Conservation (phyloP, 1,284 basidiomycete species). For the Wallemia mellicola region DNA sequence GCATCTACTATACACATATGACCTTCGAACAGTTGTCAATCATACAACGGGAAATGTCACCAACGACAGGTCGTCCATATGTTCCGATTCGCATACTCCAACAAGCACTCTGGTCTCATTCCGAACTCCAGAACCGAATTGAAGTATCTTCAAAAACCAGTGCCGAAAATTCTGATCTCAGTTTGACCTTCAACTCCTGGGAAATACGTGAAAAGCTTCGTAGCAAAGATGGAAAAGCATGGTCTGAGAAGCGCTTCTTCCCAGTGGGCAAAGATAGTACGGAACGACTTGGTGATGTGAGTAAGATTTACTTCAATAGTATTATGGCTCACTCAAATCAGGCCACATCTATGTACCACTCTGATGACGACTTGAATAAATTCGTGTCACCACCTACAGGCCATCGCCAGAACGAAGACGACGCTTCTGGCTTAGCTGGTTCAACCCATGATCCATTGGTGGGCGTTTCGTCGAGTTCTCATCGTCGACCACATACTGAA, state of each 20-base stretch:
- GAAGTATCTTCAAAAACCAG: neutral
- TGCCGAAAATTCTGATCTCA: neutral
- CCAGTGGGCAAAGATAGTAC: neutral
- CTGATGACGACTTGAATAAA: neutral
- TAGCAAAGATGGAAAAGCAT: neutral
- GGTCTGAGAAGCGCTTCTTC: neutral
- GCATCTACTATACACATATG: neutral
- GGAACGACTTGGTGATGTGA: neutral
- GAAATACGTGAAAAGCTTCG: neutral
- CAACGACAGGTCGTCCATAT: neutral
- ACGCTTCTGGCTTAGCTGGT: neutral
- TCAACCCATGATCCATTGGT: neutral
- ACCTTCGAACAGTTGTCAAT: neutral
- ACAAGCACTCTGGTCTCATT: neutral
- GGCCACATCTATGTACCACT: neutral
- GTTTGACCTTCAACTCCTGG: neutral
- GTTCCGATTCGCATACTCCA: neutral
- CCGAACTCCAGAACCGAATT: neutral
- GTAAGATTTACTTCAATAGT: neutral
- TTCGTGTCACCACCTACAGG: neutral
- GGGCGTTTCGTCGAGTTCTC: neutral
- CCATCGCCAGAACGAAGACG: neutral
- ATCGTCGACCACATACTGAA: neutral
- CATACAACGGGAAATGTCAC: neutral
- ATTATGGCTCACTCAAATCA: neutral